These are phyloP conservation scores for Tephrocybe rancida DNA, from an alignment of 768 basidiomycete genomes.

Conservation along the genomic window DNA sequence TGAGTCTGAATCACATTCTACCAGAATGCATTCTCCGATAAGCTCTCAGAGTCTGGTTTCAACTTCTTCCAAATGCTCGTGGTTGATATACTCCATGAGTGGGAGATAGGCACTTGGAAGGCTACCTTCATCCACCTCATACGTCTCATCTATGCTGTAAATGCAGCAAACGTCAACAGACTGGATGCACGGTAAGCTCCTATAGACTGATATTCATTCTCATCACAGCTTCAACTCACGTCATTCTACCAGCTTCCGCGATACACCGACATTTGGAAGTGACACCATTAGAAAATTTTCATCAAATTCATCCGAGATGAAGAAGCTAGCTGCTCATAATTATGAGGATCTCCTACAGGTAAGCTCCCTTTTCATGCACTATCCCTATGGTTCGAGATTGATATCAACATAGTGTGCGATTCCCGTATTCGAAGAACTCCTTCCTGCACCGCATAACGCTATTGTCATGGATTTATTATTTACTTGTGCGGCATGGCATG, in stretches of 20 bases:
- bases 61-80: constrained; percentile 29
- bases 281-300: constrained; percentile 24
- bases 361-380: no score
- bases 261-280: constrained; percentile 32
- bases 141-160: constrained; percentile 22
- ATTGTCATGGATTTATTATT: constrained; percentile 8
- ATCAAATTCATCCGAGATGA: constrained; percentile 20
- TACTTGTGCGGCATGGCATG: constrained; percentile 9
- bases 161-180: constrained; percentile 13
- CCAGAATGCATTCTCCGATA: constrained; percentile 1
- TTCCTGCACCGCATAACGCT: constrained; percentile 7
- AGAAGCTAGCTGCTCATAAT: constrained; percentile 24
- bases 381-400: not conserved
- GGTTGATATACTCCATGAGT: constrained; percentile 41
- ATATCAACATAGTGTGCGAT: not conserved
- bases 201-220: not conserved
- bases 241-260: constrained; percentile 24
- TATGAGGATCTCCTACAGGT: constrained; percentile 33
- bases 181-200: constrained; percentile 27
- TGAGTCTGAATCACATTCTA: not conserved
- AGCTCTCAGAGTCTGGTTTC: constrained; percentile 15
- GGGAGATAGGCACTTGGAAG: constrained; percentile 26
- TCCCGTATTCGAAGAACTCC: constrained; percentile 10
- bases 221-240: no score
- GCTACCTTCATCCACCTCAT: constrained; percentile 32